These are phyloP conservation scores for Decorospora gaudefroyi DNA, from an alignment of 2,329 filamentous ascomycete species.

Conservation along the genomic window DNA sequence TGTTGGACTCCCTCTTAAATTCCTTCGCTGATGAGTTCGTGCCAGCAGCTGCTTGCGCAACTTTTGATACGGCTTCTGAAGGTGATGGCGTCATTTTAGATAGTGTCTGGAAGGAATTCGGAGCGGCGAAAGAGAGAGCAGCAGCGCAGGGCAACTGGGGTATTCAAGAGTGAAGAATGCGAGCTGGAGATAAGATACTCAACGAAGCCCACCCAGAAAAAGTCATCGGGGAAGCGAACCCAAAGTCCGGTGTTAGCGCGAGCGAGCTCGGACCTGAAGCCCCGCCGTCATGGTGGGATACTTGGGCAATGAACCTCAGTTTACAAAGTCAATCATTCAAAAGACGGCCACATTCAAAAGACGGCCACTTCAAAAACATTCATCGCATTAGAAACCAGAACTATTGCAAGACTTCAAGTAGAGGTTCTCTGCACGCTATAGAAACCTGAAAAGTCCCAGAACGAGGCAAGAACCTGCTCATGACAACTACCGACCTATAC, in stretches of 20 bases:
- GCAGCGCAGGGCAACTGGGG: slow-evolving; percentile 20
- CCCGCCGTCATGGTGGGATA: no score
- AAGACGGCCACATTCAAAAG: no score
- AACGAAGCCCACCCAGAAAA: slow-evolving; percentile 13
- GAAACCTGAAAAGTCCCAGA: no score
- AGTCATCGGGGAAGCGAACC: slow-evolving; percentile 16
- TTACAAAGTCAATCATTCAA: no score
- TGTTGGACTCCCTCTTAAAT: slow-evolving; percentile 83
- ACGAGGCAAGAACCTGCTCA: no score
- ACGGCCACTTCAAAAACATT: no score
- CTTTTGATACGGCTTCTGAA: slow-evolving; percentile 38
- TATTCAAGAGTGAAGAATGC: slow-evolving; percentile 7
- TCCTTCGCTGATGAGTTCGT: slow-evolving; percentile 58
- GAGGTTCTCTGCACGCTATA: no score
- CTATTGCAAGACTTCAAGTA: no score
- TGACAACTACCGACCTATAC: no score
- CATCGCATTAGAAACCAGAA: no score
- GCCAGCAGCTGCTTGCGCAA: slow-evolving; percentile 34
- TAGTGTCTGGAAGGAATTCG: not conserved
- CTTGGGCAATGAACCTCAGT: no score
- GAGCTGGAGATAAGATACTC: slow-evolving; percentile 14
- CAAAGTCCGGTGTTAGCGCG: slow-evolving; percentile 12
- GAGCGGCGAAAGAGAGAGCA: slow-evolving; percentile 9
- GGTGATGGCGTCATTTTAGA: slow-evolving; percentile 37
- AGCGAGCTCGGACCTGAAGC: no score